Percentiles rank a stretch among this genome's conserved stretches.
These are phyloP conservation scores for Acanthamoeba rhysodes DNA, from an alignment of 208 protist species.

Conservation along the genomic window DNA sequence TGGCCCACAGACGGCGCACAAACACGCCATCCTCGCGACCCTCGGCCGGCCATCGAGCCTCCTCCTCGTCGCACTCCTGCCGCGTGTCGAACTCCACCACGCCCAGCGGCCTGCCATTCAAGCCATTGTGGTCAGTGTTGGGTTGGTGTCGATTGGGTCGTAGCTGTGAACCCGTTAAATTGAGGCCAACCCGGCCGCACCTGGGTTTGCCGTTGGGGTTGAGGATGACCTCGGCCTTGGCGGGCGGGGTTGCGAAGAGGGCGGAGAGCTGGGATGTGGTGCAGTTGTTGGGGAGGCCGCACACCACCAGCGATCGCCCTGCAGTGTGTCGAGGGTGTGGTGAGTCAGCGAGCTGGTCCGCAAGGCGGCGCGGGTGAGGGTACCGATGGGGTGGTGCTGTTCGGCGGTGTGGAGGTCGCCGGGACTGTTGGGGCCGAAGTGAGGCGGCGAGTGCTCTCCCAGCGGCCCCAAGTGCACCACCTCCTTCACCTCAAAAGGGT, in stretches of 20 bases:
- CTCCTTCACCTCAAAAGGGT: constrained; percentile 56
- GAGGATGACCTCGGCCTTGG: constrained; percentile 58
- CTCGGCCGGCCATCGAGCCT: constrained; percentile 1
- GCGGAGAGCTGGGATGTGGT: neutral
- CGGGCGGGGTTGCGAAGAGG: neutral
- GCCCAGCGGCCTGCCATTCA: constrained; percentile 7
- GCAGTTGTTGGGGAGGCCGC: constrained; percentile 16
- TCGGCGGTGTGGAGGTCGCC: constrained; percentile 16
- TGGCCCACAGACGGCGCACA: constrained; percentile 29
- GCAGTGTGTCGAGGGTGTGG: neutral
- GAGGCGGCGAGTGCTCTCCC: neutral
- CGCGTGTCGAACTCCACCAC: constrained; percentile 57
- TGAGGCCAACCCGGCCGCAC: no score
- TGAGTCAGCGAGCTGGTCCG: neutral
- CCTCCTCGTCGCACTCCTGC: constrained; percentile 57
- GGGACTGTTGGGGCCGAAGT: constrained; percentile 48
- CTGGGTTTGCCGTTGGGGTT: constrained; percentile 69
- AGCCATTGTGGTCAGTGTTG: neutral
- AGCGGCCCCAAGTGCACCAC: neutral
- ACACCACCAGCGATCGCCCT: constrained; percentile 63
- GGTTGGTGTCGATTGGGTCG: neutral
- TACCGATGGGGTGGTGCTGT: neutral
- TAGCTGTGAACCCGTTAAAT: no score
- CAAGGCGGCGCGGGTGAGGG: neutral
- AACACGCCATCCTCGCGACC: neutral